Base-by-base conservation (phyloP, 2,329 filamentous ascomycete genomes). In the Pestalotiopsis sp. region DNA sequence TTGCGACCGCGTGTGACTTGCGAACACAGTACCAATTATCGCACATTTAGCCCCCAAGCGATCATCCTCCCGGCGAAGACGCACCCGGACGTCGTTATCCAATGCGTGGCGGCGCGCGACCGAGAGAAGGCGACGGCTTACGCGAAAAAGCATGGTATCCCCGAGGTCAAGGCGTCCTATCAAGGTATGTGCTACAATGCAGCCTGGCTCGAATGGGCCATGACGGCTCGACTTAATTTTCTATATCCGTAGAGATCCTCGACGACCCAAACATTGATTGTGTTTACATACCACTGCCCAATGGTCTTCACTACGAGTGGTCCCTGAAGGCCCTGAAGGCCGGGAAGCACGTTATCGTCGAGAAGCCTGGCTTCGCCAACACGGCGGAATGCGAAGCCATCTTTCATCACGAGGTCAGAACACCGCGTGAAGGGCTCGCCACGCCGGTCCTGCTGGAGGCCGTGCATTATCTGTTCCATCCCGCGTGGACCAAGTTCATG, bases 21-120 rank as follows among this genome's bases (percentile, higher is more conserved):
- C 5, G 17, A 49, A 17, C 45, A 57, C 52, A 12, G 25, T 13
- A 65, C 17, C 12, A n/a, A 45, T 13, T 3, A 36, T 36, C 31
- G 31, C 11, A 20, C 17, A 31, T 31, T 9, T 20, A 84, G 80
- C 9, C 81, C 82, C 0, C 65, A 76, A 17, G 80, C 81, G 13
- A 71, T 88, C 20, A 82, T 89, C 45, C 73, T 69, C 2, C 86
- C 87, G 0, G 86, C 87, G 14, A 83, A 80, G 69, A 82, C 80
- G 3, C 87, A 90, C 71, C 79, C 86, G 0, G 85, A 87, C 52
- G 84, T 89, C 14, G 78, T 88, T 13, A 69, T 90, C 13, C 80
- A 83, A 9, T 84, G 83, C 4, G 81, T 90, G 1, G 86, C 87
- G 2, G 85, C 87, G 2, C 80, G 87, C 4, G 83, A 87, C 73